Base-by-base conservation (phyloP, 2,329 filamentous ascomycete species). In the Byssothecium circinans region DNA sequence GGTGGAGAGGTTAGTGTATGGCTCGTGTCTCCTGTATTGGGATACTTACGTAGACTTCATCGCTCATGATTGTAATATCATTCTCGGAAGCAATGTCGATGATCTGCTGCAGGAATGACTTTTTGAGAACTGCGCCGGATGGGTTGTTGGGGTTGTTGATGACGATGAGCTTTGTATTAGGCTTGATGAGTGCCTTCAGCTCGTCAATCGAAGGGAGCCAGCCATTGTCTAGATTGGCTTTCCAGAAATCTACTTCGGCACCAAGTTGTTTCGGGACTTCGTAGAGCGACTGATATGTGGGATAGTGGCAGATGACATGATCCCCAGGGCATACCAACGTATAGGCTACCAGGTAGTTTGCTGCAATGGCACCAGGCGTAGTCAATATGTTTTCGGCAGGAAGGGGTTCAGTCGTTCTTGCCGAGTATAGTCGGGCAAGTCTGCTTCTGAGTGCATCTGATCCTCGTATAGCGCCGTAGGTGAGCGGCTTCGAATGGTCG, bases 221-320 rank as follows among this genome's bases (percentile, higher is more conserved):
- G 14, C 80, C 78, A 40, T 88, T 79, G 18, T 83, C 76, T 32
- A 81, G 77, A 40, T 78, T 79, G 8, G 89, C 77, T 64, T 81
- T 83, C 90, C 90, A 95, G 10, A 92, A 68, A 34, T 84, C 84
- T 14, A 95, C 87, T 49, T 89, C 82, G 1, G 88, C 89, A 0
- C 90, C 89, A 4, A 95, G 73, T 30, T 84, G 86, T 56, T 79
- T 77, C 0, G 90, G 89, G 1, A 95, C 81, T 8, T 83, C 77
- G 64, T 92, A 94, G 1, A 95, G 78, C 60, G 94, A 89, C 67
- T 94, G 88, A 61, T 71, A 95, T 1, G 89, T 92, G 11, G 91
- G 90, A 65, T 91, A 89, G 48, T 94, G 87, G 62, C 88, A 94
- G 49, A 95, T 81, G 38, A 92, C 87, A 76, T 95, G 90, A 64